Evolutionary conservation across 1,284 basidiomycete species (phyloP).

Genomic region (Pholiota adiposa): DNA sequence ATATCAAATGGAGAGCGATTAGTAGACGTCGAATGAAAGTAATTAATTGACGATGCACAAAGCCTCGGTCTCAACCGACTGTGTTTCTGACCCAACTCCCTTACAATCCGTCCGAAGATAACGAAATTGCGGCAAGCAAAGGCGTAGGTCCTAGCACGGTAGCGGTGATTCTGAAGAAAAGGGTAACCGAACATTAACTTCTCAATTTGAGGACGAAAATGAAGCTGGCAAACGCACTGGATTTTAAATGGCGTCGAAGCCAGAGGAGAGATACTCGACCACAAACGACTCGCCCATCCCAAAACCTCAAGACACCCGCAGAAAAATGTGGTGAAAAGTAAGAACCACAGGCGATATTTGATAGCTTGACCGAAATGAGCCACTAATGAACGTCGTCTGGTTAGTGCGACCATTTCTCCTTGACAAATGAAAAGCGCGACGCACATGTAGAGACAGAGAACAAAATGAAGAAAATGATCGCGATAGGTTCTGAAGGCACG

Average conservation of each 20-base stretch:
- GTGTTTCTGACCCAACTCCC: conserved; percentile 45
- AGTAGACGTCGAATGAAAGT: not conserved
- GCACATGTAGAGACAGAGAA: conserved; percentile 1
- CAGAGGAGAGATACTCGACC: conserved; percentile 34
- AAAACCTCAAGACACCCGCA: conserved; percentile 55
- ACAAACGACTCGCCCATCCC: conserved; percentile 47
- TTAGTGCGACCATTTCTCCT: not conserved
- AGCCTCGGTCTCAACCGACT: conserved; percentile 44
- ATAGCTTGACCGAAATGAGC: conserved; percentile 49
- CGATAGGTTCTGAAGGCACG: not conserved
- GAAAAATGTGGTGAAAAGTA: conserved; percentile 53
- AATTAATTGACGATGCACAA: conserved; percentile 39
- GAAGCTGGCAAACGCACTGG: conserved; percentile 17
- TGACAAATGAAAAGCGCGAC: not conserved
- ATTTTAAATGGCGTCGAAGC: conserved; percentile 20
- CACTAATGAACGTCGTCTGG: conserved; percentile 30
- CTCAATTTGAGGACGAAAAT: too few species aligned
- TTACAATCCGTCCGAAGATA: conserved; percentile 50
- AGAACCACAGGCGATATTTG: conserved; percentile 51
- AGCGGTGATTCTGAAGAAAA: conserved; percentile 25
- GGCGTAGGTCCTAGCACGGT: conserved; percentile 53
- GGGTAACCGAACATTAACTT: too few species aligned
- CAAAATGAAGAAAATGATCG: conserved; percentile 1
- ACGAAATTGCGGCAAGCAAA: conserved; percentile 57
- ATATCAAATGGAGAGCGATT: not conserved